Base-by-base conservation (phyloP, 768 basidiomycete genomes). In the Glaciozyma antarctica region DNA sequence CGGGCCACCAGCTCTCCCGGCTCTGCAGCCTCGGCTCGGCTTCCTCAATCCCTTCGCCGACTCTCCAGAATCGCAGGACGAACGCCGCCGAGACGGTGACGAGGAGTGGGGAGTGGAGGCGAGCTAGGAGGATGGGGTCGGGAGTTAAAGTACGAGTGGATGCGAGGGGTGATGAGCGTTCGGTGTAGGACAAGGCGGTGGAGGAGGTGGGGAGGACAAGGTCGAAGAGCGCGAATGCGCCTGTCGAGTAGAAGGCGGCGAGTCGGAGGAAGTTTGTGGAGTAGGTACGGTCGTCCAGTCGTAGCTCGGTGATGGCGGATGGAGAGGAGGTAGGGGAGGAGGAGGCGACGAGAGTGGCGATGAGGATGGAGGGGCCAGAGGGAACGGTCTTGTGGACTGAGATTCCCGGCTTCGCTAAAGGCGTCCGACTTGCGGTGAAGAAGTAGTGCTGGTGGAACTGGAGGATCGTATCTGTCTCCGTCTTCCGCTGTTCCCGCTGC, bases 201-300 rank as follows among this genome's bases (percentile, higher is more conserved):
- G 55, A 15, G 13, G 55, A 21, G 22, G 55, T 43, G 21, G 55
- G 55, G 55, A 57, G 55, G 51, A 30, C 15, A 30, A 71, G 49
- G 52, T 56, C 51, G 60, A 71, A 69, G 59, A 69, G 56, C 24
- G 71, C 22, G 61, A 66, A 68, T 22, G 69, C 65, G 19, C 71
- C 61, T 5, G 64, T 70, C 34, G 64, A 63, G 60, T 58, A 69
- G 45, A 63, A 66, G 24, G 64, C 43, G 49, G 62, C 58, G 43
- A 63, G 17, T 19, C 43, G 58, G 44, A 58, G 32, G 4, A 0
- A 9, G 22, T 3, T 3, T 16, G 15, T 4, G 12, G 5, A 3
- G 9, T 2, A 0, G 3, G 38, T 16, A 5, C 47, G 49, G 19
- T 61, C 64, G 60, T 69, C 68, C 22, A 69, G 55, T 5, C 65